These are phyloP conservation scores for Lophiostoma macrostomum DNA, from an alignment of 495 filamentous ascomycete species.

Conservation along the genomic window DNA sequence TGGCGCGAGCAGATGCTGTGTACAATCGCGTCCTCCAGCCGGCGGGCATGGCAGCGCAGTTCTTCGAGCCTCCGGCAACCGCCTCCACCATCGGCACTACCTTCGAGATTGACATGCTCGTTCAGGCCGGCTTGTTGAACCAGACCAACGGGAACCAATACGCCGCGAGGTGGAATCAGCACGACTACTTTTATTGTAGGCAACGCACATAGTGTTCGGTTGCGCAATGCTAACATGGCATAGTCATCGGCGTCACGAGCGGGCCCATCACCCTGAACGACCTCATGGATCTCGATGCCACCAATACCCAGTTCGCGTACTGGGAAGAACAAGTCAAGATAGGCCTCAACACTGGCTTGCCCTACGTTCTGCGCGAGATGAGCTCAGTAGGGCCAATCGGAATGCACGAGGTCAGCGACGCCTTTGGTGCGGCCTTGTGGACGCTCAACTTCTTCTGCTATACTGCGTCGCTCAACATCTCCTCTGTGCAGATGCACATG, in stretches of 20 bases:
- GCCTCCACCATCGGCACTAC: slow-evolving; percentile 42
- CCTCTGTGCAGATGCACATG: slow-evolving; percentile 43
- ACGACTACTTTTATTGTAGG: slow-evolving; percentile 45
- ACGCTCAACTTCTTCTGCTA: slow-evolving; percentile 34
- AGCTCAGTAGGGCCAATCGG: slow-evolving; percentile 39
- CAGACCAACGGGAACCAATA: slow-evolving; percentile 29
- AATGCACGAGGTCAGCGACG: slow-evolving; percentile 30
- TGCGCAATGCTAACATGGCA: background rate
- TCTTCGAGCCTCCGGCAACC: slow-evolving; percentile 43
- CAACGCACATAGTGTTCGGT: background rate
- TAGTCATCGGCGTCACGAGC: slow-evolving; percentile 37
- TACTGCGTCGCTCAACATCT: slow-evolving; percentile 37
- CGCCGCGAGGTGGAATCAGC: slow-evolving; percentile 41
- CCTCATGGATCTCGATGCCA: slow-evolving; percentile 37
- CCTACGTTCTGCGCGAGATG: slow-evolving; percentile 41
- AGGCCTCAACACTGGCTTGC: slow-evolving; percentile 35
- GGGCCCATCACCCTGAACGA: slow-evolving; percentile 32
- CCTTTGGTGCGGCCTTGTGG: slow-evolving; percentile 30
- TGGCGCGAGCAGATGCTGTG: slow-evolving; percentile 36
- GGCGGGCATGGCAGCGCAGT: slow-evolving; percentile 33
- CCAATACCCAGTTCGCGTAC: slow-evolving; percentile 39
- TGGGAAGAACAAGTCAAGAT: slow-evolving; percentile 37
- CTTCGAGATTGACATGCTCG: slow-evolving; percentile 38
- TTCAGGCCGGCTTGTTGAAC: slow-evolving; percentile 30
- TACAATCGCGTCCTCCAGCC: slow-evolving; percentile 39